A percentile compares a stretch with the other conserved stretches of the same genome.
These are phyloP conservation scores for Neocatenulostroma microsporum DNA, from an alignment of 2,329 filamentous ascomycete species.

Conservation along the genomic window DNA sequence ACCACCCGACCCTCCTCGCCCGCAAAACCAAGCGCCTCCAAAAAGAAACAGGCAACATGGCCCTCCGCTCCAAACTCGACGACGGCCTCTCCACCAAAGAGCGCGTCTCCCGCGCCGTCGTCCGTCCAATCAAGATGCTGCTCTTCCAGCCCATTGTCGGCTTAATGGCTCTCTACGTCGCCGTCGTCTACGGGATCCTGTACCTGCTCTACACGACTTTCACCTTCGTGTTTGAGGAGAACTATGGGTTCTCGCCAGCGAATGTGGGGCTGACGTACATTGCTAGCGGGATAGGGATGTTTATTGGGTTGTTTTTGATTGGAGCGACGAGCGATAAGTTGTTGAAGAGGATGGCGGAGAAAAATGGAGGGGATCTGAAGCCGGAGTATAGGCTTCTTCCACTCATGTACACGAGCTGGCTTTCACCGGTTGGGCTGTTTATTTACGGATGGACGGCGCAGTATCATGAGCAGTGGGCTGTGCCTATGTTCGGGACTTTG, in stretches of 20 bases:
- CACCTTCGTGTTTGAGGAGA: slow-evolving; percentile 33
- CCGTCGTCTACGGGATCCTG: slow-evolving; percentile 23
- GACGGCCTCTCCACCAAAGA: slow-evolving; percentile 30
- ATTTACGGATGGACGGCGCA: slow-evolving; percentile 27
- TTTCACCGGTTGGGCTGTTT: slow-evolving; percentile 24
- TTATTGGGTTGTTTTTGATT: slow-evolving; percentile 30
- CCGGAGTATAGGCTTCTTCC: slow-evolving; percentile 36
- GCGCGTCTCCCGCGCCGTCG: slow-evolving; percentile 36
- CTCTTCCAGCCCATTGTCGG: slow-evolving; percentile 44
- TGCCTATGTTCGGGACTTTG: slow-evolving; percentile 23
- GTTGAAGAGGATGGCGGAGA: slow-evolving; percentile 16
- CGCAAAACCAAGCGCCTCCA: slow-evolving; percentile 38
- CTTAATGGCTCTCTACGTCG: slow-evolving; percentile 39
- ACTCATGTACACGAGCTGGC: slow-evolving; percentile 16
- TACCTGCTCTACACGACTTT: slow-evolving; percentile 40
- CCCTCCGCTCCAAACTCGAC: slow-evolving; percentile 34
- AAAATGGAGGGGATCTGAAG: slow-evolving; percentile 37
- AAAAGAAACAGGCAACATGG: slow-evolving; percentile 40
- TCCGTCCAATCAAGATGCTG: slow-evolving; percentile 47
- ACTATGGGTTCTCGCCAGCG: slow-evolving; percentile 34
- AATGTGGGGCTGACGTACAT: slow-evolving; percentile 36
- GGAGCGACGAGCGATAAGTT: slow-evolving; percentile 1
- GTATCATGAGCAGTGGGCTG: slow-evolving; percentile 19
- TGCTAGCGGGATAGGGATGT: slow-evolving; percentile 34
- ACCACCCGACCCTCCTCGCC: slow-evolving; percentile 40